phyloP scores from a whole-genome alignment of 164 flowering plant genomes.

The Liquidambar formosana region DNA sequence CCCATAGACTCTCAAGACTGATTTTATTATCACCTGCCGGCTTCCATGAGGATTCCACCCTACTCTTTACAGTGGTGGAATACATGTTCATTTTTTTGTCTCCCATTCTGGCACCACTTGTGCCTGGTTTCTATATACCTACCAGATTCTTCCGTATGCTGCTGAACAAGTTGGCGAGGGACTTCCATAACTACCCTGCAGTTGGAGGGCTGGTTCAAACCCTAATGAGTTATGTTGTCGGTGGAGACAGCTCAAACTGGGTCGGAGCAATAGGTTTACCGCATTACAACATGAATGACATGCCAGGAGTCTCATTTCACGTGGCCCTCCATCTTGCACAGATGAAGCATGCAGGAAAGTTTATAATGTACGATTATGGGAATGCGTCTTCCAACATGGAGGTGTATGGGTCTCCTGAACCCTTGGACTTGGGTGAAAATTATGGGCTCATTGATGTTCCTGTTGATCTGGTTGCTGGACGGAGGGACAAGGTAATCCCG shows the following conservation, averaged over 20 bases:
- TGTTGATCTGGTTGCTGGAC: slow-evolving; percentile 90
- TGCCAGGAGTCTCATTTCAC: slow-evolving; percentile 89
- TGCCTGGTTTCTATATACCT: slow-evolving; percentile 94
- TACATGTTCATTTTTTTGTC: slow-evolving; percentile 45
- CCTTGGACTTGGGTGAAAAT: slow-evolving; percentile 74
- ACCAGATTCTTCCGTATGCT: slow-evolving; percentile 95
- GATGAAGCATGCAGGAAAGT: slow-evolving; percentile 68
- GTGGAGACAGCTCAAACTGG: slow-evolving; percentile 99
- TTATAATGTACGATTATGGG: slow-evolving; percentile 87
- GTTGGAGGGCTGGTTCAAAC: slow-evolving; percentile 98
- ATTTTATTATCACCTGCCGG: slow-evolving; percentile 93
- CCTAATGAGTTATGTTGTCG: slow-evolving; percentile 82
- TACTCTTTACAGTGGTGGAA: slow-evolving; percentile 53
- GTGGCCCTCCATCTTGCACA: slow-evolving; percentile 91
- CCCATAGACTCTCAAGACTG: slow-evolving; percentile 86
- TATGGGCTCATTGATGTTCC: slow-evolving; percentile 81
- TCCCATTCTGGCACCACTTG: slow-evolving; percentile 62
- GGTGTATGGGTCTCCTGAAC: slow-evolving; percentile 72
- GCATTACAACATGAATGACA: slow-evolving; percentile 96
- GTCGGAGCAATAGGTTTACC: slow-evolving; percentile 84
- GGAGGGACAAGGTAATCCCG: slow-evolving; percentile 76
- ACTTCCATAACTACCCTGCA: slow-evolving; percentile 92
- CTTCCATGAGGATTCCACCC: slow-evolving; percentile 77
- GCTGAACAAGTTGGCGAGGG: slow-evolving; percentile 89
- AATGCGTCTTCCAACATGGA: slow-evolving; percentile 63